phyloP scores from a whole-genome alignment of 352 stramenopile genomes.

The Phytophthora vignae region DNA sequence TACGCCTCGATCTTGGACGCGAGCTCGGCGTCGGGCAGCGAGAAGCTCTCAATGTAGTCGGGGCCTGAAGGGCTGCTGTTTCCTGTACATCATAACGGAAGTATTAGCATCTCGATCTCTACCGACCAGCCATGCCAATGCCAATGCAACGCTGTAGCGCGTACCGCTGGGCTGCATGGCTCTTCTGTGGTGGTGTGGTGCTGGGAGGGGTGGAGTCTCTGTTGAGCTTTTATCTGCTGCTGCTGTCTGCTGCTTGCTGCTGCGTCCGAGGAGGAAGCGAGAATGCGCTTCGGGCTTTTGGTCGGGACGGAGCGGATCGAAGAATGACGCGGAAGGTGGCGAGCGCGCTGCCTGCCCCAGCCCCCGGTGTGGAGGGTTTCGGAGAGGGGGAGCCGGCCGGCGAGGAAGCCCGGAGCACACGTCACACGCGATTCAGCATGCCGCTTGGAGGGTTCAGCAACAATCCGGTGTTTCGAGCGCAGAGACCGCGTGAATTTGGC shows the following conservation, averaged over 20 bases:
- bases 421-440: conserved; percentile 39
- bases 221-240: background rate
- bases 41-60: conserved; percentile 34
- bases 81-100: conserved; percentile 15
- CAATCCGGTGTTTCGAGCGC: conserved; percentile 46
- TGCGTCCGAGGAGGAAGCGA: conserved; percentile 20
- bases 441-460: conserved; percentile 43
- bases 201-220: background rate
- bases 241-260: background rate
- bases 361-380: conserved; percentile 25
- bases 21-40: conserved; percentile 33
- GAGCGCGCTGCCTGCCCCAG: too few species aligned
- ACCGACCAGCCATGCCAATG: background rate
- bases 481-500: conserved; percentile 34
- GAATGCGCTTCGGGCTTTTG: conserved; percentile 23
- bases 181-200: conserved; percentile 10
- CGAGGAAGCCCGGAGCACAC: conserved; percentile 22
- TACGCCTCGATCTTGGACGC: conserved; percentile 46
- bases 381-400: conserved; percentile 31
- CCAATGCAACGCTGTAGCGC: background rate
- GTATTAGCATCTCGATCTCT: conserved; percentile 14
- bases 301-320: conserved; percentile 23
- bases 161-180: conserved; percentile 45
- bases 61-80: conserved; percentile 33
- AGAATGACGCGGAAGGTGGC: conserved; percentile 38